phyloP scores from a whole-genome alignment of 495 filamentous ascomycete species.

The Penicillium macrosclerotiorum region DNA sequence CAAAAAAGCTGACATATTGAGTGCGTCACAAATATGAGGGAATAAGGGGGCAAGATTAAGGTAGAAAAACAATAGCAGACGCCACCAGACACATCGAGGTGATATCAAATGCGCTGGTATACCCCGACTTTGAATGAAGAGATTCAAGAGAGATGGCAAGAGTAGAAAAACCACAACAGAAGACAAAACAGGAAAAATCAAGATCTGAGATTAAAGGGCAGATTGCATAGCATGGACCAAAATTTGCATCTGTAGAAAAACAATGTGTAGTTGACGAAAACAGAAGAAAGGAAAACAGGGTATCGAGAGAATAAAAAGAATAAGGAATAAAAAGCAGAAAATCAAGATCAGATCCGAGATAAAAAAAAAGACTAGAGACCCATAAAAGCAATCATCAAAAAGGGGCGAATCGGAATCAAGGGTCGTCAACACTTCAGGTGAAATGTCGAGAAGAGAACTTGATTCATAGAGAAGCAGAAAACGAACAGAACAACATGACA shows the following conservation, averaged over 20 bases:
- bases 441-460: too few relatives aligned
- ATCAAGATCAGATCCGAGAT: conserved; percentile 16
- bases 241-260: not conserved
- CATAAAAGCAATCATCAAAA: not conserved
- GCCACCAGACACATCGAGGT: too few relatives aligned
- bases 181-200: not conserved
- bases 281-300: conserved; percentile 25
- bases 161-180: not conserved
- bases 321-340: conserved; percentile 17
- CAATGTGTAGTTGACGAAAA: not conserved
- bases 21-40: not conserved
- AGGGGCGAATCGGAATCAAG: not conserved
- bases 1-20: not conserved
- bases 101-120: too few relatives aligned
- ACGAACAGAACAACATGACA: too few relatives aligned
- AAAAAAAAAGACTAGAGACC: conserved; percentile 11
- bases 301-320: conserved; percentile 33
- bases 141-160: too few relatives aligned
- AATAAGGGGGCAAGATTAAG: not conserved
- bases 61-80: not conserved
- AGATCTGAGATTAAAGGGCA: not conserved
- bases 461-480: too few relatives aligned
- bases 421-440: conserved; percentile 4
- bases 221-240: not conserved
- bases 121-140: too few relatives aligned